Conservation (phyloP, 495 filamentous ascomycete species). For the Aspergillus steynii region DNA sequence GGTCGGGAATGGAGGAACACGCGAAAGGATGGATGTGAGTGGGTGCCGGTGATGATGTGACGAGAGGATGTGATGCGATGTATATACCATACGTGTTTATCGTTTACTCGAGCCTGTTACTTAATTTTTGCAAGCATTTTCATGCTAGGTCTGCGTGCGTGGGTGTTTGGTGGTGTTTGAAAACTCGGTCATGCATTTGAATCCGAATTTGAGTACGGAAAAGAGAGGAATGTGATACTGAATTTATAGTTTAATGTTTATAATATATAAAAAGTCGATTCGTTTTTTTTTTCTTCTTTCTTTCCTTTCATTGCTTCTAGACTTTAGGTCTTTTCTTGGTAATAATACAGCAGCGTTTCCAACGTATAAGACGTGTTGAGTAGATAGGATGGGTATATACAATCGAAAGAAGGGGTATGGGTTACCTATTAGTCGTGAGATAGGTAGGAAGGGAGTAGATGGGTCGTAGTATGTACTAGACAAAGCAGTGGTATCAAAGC, state of each 20-base stretch:
- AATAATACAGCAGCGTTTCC: background rate
- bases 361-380: background rate
- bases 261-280: background rate
- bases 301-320: background rate
- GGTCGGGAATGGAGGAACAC: too few relatives aligned
- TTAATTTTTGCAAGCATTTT: background rate
- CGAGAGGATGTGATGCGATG: background rate
- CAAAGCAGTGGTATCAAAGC: background rate
- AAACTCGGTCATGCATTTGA: background rate
- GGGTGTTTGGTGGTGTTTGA: background rate
- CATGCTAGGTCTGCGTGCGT: background rate
- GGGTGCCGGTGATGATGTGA: too few relatives aligned
- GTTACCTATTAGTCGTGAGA: background rate
- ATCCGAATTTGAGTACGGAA: too few relatives aligned
- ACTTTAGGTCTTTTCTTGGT: background rate
- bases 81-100: conserved; percentile 3
- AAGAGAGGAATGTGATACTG: too few relatives aligned
- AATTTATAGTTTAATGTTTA: background rate
- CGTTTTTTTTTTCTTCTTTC: background rate
- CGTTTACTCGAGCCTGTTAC: background rate
- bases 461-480: background rate
- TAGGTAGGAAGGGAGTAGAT: background rate
- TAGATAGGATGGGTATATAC: conserved; percentile 9
- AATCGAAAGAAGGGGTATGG: background rate
- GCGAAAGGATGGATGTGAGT: too few relatives aligned